Evolutionary conservation across 2,329 filamentous ascomycete species (phyloP).

Genomic region (Colletotrichum sp.): DNA sequence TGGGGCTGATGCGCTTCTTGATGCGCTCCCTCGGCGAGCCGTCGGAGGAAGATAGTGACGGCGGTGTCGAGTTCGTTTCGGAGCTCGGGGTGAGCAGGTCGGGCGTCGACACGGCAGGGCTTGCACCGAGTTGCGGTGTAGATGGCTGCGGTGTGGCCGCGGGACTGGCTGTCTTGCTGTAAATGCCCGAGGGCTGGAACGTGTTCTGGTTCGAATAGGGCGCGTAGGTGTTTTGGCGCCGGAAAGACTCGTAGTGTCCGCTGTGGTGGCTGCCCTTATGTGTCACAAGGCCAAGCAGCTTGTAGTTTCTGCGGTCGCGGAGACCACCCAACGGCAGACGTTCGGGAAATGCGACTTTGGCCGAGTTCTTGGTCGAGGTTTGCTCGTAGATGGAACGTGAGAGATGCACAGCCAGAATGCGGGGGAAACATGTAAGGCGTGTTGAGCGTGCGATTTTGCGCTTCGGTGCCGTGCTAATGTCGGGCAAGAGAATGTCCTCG

Average conservation of each 20-base stretch:
- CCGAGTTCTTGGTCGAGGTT: constrained; percentile 88
- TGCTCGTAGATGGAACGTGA: constrained; percentile 91
- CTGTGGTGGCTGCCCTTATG: constrained; percentile 96
- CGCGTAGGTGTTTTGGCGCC: constrained; percentile 75
- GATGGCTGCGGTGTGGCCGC: constrained; percentile 53
- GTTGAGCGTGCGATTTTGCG: constrained; percentile 87
- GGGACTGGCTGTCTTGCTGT: constrained; percentile 66
- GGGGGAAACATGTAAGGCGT: constrained; percentile 86
- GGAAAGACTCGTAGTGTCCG: constrained; percentile 96
- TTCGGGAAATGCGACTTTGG: constrained; percentile 93
- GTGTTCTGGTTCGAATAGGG: constrained; percentile 85
- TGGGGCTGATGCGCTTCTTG: constrained; percentile 9
- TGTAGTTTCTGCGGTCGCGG: constrained; percentile 79
- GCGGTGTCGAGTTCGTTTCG: constrained; percentile 38
- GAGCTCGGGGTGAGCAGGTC: constrained; percentile 49
- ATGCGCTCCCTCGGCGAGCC: constrained; percentile 25
- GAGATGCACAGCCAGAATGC: constrained; percentile 88
- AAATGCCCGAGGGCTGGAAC: constrained; percentile 77
- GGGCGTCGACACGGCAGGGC: constrained; percentile 51
- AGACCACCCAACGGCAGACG: constrained; percentile 82
- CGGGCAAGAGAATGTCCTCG: constrained; percentile 75
- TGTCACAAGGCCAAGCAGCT: constrained; percentile 84
- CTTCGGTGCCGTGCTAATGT: constrained; percentile 76
- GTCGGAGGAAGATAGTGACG: constrained; percentile 39
- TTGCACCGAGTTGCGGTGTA: constrained; percentile 51